phyloP scores from a whole-genome alignment of 345 rosid genomes.

The Gossypium thurberi region DNA sequence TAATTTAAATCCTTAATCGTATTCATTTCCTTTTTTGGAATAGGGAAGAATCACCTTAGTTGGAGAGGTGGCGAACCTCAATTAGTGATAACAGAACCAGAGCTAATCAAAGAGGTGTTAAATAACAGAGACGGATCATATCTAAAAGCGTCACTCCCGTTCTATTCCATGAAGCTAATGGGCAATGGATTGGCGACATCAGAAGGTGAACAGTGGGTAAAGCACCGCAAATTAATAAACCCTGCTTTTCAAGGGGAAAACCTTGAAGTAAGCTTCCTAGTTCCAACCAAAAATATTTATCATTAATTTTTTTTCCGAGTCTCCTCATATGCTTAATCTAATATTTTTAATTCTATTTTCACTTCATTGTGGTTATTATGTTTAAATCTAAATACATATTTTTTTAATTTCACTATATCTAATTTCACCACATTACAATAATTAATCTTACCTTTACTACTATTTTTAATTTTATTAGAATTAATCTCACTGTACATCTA shows the following conservation, averaged over 20 bases:
- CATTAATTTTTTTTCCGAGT: no score
- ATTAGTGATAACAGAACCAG: conserved; percentile 31
- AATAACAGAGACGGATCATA: conserved; percentile 26
- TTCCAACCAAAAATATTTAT: neutral
- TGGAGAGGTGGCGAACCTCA: conserved; percentile 37
- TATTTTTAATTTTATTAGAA: no score
- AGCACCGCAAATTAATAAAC: conserved; percentile 34
- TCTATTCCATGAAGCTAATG: conserved; percentile 15
- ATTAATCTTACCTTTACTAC: no score
- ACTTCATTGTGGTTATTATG: no score
- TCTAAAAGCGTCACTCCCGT: conserved; percentile 5
- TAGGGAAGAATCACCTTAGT: conserved; percentile 29
- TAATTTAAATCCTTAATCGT: no score
- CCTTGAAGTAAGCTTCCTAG: conserved; percentile 22
- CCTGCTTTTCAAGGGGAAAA: conserved; percentile 40
- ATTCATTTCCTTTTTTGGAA: neutral
- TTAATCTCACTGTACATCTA: no score
- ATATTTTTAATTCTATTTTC: no score
- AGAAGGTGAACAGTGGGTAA: conserved; percentile 34
- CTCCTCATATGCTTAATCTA: no score
- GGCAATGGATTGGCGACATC: conserved; percentile 36
- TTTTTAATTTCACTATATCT: no score
- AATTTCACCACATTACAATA: no score
- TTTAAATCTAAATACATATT: no score
- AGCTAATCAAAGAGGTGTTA: conserved; percentile 36